Percentiles rank a stretch among this genome's conserved stretches.
phyloP scores from a whole-genome alignment of 345 rosid genomes.

The Theobroma cacao region DNA sequence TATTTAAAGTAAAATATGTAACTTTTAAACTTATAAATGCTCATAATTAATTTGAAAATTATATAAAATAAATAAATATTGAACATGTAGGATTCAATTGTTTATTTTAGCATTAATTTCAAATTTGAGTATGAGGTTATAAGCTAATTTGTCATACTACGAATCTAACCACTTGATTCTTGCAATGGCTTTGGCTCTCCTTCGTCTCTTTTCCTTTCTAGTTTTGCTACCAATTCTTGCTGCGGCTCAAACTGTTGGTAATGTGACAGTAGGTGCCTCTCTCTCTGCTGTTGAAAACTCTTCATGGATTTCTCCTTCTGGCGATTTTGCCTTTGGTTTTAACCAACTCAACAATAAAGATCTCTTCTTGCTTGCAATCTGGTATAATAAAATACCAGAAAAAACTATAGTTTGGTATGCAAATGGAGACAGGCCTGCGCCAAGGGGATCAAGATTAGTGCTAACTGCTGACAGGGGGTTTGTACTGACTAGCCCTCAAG shows the following conservation, averaged over 20 bases:
- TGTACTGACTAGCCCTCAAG: constrained; percentile 18
- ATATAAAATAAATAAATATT: no score
- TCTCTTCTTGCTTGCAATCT: constrained; percentile 31
- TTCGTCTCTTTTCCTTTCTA: background rate
- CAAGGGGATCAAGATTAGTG: constrained; percentile 23
- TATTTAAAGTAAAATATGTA: no score
- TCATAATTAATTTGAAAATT: no score
- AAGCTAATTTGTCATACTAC: background rate
- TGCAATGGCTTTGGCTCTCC: background rate
- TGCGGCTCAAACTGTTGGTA: background rate
- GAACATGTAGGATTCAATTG: no score
- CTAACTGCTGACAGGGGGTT: constrained; percentile 23
- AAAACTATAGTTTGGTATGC: constrained; percentile 41
- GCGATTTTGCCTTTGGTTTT: constrained; percentile 48
- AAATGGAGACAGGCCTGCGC: constrained; percentile 26
- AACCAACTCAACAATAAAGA: constrained; percentile 1
- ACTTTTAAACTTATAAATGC: no score
- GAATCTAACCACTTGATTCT: background rate
- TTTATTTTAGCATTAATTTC: no score
- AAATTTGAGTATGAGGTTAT: no score
- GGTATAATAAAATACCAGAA: constrained; percentile 41
- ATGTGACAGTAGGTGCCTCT: background rate
- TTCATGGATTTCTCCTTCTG: constrained; percentile 26
- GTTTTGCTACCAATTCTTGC: background rate
- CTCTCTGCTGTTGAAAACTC: constrained; percentile 4